Evolutionary conservation across 208 protist genomes (phyloP).

Genomic region (Herpetomonas tarakana): DNA sequence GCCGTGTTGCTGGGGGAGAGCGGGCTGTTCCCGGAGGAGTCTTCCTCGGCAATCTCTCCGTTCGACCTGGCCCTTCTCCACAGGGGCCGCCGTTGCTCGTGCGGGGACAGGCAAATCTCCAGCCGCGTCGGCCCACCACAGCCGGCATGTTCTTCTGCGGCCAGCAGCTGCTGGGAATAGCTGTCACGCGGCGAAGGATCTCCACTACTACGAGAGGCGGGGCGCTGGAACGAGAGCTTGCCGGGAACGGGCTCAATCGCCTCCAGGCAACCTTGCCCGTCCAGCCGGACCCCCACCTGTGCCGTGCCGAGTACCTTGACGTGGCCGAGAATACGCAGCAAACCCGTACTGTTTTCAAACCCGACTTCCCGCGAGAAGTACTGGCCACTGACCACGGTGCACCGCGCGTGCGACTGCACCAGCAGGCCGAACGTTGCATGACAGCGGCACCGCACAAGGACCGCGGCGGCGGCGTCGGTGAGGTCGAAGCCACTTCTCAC

Average conservation of each 20-base stretch:
- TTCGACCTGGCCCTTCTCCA: too few relatives aligned
- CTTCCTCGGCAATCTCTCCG: too few relatives aligned
- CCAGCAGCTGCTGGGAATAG: too few relatives aligned
- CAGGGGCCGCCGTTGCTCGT: too few relatives aligned
- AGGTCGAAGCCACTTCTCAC: slow-evolving; percentile 44
- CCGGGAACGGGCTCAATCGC: slow-evolving; percentile 10
- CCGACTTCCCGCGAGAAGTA: slow-evolving; percentile 60
- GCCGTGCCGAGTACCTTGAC: slow-evolving; percentile 66
- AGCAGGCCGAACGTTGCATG: slow-evolving; percentile 37
- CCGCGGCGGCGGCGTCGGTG: slow-evolving; percentile 25
- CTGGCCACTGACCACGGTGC: slow-evolving; percentile 42
- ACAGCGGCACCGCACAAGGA: slow-evolving; percentile 26
- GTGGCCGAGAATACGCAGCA: slow-evolving; percentile 55
- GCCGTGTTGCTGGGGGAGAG: not conserved
- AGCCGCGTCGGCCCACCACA: too few relatives aligned
- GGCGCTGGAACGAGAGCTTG: too few relatives aligned
- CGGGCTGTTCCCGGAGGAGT: not conserved
- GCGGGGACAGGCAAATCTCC: too few relatives aligned
- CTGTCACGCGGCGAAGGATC: too few relatives aligned
- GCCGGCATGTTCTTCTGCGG: too few relatives aligned
- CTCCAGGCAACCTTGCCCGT: slow-evolving; percentile 38
- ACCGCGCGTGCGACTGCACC: slow-evolving; percentile 51
- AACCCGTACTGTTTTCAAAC: slow-evolving; percentile 48
- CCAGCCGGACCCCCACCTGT: slow-evolving; percentile 54
- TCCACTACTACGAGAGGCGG: too few relatives aligned